Conservation (phyloP, 257 asterid genomes). For the Penstemon davidsonii region DNA sequence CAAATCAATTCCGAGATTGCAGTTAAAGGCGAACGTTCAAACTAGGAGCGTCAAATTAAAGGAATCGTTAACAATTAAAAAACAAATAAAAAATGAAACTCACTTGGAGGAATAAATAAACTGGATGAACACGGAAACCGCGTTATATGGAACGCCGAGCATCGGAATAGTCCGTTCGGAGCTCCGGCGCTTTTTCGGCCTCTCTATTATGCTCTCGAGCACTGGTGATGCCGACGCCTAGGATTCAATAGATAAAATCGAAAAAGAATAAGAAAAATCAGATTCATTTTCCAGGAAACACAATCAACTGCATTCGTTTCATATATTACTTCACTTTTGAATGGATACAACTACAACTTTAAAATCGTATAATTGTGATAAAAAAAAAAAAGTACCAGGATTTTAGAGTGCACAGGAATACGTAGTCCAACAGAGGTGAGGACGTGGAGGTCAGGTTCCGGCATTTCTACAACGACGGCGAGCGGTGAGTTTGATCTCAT, state of each 20-base stretch:
- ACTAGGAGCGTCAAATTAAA: neutral
- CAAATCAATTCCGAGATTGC: neutral
- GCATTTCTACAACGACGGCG: slow-evolving; percentile 42
- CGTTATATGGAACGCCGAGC: slow-evolving; percentile 85
- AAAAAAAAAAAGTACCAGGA: slow-evolving; percentile 47
- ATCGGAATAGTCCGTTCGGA: slow-evolving; percentile 56
- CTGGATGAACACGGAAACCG: slow-evolving; percentile 68
- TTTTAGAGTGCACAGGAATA: slow-evolving; percentile 66
- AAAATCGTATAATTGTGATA: neutral
- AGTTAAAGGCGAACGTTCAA: too few relatives aligned
- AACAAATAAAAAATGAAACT: slow-evolving; percentile 25
- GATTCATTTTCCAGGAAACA: too few relatives aligned
- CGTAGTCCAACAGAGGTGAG: slow-evolving; percentile 60
- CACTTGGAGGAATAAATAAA: slow-evolving; percentile 70
- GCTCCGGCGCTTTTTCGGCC: slow-evolving; percentile 57
- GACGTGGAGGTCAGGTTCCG: slow-evolving; percentile 53
- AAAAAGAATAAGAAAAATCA: neutral
- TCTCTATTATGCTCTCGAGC: slow-evolving; percentile 70
- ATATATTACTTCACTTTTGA: neutral
- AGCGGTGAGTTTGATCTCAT: neutral
- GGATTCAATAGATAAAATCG: neutral
- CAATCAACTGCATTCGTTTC: neutral
- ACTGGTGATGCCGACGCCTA: slow-evolving; percentile 87
- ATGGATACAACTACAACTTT: too few relatives aligned
- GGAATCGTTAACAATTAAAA: too few relatives aligned